Conservation (phyloP, 805 yeast genomes). For the Saccharomycopsis fodiens region DNA sequence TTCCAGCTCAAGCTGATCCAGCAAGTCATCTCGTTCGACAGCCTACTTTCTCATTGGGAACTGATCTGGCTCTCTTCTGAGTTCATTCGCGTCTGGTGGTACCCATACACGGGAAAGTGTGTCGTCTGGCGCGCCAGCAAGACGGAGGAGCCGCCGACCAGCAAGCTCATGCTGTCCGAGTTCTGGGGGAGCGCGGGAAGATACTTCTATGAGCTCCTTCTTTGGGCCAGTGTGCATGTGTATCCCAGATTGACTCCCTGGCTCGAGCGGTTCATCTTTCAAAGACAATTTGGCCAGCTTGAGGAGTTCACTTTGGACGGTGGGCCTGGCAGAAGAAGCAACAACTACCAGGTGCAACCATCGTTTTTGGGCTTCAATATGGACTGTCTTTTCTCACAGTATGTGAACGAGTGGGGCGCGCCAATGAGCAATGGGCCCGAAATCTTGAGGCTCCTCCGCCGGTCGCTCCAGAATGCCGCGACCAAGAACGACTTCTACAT, state of each 20-base stretch:
- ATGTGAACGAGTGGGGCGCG: constrained; percentile 96
- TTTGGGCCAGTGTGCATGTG: constrained; percentile 72
- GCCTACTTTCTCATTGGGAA: constrained; percentile 65
- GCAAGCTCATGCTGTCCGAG: neutral
- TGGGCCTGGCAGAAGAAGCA: constrained; percentile 30
- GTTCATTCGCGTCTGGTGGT: constrained; percentile 95
- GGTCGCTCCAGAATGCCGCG: constrained; percentile 55
- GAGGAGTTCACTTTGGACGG: constrained; percentile 50
- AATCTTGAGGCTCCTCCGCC: constrained; percentile 55
- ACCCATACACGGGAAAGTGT: constrained; percentile 82
- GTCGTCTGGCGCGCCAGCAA: constrained; percentile 86
- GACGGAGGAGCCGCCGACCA: constrained; percentile 40
- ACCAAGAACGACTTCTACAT: constrained; percentile 60
- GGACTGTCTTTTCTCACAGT: constrained; percentile 93
- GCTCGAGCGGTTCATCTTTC: constrained; percentile 79
- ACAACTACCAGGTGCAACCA: constrained; percentile 41
- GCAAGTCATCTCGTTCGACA: constrained; percentile 73
- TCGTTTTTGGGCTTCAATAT: constrained; percentile 85
- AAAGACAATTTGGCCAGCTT: constrained; percentile 71
- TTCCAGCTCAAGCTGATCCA: constrained; percentile 76
- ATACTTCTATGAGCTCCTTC: constrained; percentile 65
- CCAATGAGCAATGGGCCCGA: constrained; percentile 76
- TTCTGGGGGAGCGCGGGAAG: constrained; percentile 44
- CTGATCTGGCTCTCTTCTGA: constrained; percentile 83
- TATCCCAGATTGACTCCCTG: constrained; percentile 73